Conservation (phyloP, 129 eudicot genomes). For the Flaveria robusta region DNA sequence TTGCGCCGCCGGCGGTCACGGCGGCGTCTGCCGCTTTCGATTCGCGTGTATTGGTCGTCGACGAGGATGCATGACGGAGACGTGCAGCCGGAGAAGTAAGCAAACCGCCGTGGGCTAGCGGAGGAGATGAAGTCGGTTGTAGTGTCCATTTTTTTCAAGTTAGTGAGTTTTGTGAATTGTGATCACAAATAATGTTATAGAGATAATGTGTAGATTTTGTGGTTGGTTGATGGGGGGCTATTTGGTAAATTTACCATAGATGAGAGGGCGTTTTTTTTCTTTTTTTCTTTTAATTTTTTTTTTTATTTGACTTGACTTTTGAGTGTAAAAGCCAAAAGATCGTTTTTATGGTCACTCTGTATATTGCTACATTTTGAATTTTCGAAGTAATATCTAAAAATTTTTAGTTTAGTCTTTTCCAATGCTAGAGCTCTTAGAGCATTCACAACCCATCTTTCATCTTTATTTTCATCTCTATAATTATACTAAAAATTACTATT, state of each 20-base stretch:
- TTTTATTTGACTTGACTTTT: not conserved
- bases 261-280: not conserved
- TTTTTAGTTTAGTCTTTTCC: too few species aligned
- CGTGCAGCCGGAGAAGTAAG: constrained; percentile 55
- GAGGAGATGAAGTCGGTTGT: constrained; percentile 20
- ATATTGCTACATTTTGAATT: too few species aligned
- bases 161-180: not conserved
- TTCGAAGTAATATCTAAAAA: too few species aligned
- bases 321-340: constrained; percentile 15
- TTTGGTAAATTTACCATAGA: constrained; percentile 19
- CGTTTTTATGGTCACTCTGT: constrained; percentile 8
- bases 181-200: constrained; percentile 14
- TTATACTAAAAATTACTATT: too few species aligned
- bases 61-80: constrained; percentile 70
- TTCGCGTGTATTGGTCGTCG: constrained; percentile 65
- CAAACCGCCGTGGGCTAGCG: constrained; percentile 16
- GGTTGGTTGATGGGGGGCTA: constrained; percentile 26
- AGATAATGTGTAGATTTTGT: constrained; percentile 26
- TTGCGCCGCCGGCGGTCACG: constrained; percentile 29
- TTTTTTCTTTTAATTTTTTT: not conserved
- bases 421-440: too few species aligned
- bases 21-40: constrained; percentile 17
- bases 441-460: too few species aligned
- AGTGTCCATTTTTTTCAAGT: constrained; percentile 20
- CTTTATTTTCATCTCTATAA: too few species aligned